Conservation (phyloP, 192 early-diverging fungal species). For the Allomyces javanicus region DNA sequence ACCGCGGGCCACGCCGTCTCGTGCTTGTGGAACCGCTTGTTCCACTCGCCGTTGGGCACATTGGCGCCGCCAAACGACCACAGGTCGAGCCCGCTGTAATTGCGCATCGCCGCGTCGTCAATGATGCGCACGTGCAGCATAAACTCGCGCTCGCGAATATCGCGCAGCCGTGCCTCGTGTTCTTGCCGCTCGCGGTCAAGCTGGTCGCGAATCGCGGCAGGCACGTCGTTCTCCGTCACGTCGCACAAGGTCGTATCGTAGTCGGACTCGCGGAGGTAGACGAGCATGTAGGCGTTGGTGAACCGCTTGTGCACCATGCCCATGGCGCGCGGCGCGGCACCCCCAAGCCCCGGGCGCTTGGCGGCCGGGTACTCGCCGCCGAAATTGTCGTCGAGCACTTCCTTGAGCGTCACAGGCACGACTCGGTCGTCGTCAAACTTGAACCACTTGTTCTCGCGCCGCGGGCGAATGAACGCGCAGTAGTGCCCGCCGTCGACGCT, state of each 20-base stretch:
- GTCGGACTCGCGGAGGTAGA: conserved; percentile 72
- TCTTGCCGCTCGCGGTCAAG: conserved; percentile 45
- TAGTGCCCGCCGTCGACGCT: conserved; percentile 87
- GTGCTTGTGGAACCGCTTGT: conserved; percentile 15
- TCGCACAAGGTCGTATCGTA: conserved; percentile 48
- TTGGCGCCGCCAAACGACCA: conserved; percentile 34
- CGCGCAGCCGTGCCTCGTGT: conserved; percentile 29
- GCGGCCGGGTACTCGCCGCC: conserved; percentile 48
- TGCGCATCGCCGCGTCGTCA: conserved; percentile 40
- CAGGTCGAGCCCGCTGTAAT: conserved; percentile 74
- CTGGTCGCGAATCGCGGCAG: conserved; percentile 45
- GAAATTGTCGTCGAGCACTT: conserved; percentile 86
- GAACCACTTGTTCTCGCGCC: conserved; percentile 60
- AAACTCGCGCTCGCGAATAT: conserved; percentile 44
- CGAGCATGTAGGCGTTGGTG: conserved; percentile 98
- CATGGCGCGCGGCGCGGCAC: conserved; percentile 8
- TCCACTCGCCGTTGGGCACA: conserved; percentile 22
- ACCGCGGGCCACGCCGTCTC: background rate
- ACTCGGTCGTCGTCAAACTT: conserved; percentile 94
- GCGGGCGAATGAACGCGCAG: conserved; percentile 70
- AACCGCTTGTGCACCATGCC: conserved; percentile 49
- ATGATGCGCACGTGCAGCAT: conserved; percentile 41
- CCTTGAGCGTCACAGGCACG: conserved; percentile 47
- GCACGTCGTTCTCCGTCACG: conserved; percentile 49
- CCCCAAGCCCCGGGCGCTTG: conserved; percentile 7